A percentile compares a stretch with the other conserved stretches of the same genome.
Evolutionary conservation across 2,329 filamentous ascomycete genomes (phyloP).

Genomic region (Aspergillaceae sp.): DNA sequence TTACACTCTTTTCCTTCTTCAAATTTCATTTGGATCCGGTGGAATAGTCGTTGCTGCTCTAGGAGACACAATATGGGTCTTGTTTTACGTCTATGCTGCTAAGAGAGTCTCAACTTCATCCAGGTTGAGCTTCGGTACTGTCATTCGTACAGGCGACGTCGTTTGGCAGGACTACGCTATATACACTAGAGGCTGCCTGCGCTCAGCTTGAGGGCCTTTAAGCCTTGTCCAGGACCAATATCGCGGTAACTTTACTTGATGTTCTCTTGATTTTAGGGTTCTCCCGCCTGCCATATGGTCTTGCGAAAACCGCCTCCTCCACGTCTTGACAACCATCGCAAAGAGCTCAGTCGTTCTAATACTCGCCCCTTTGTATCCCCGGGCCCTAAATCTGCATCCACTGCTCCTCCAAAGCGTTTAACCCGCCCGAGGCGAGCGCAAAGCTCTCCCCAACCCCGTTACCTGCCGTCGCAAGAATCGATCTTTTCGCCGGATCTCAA

Average conservation of each 20-base stretch:
- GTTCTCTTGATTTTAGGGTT: too few species aligned
- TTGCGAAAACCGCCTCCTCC: constrained; percentile 32
- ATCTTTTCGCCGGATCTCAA: constrained; percentile 31
- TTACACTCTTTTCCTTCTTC: background rate
- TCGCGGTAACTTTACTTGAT: too few species aligned
- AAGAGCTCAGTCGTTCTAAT: constrained; percentile 21
- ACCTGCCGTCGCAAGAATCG: constrained; percentile 21
- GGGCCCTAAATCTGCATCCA: constrained; percentile 19
- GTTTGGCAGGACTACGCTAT: too few species aligned
- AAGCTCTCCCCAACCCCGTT: constrained; percentile 19
- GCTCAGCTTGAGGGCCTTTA: too few species aligned
- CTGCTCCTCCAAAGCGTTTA: constrained; percentile 19
- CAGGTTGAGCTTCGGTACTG: too few species aligned
- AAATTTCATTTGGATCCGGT: background rate
- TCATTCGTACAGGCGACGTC: too few species aligned
- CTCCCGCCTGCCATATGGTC: constrained; percentile 24
- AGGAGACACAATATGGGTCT: too few species aligned
- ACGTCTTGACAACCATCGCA: constrained; percentile 24
- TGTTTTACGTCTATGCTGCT: too few species aligned
- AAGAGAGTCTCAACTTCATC: too few species aligned
- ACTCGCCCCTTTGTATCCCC: constrained; percentile 28
- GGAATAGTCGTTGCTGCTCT: too few species aligned
- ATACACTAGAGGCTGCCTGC: too few species aligned
- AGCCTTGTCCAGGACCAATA: too few species aligned
- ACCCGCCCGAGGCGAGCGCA: constrained; percentile 20